Conservation (phyloP, 2,329 filamentous ascomycete genomes). For the Fonsecaea erecta region DNA sequence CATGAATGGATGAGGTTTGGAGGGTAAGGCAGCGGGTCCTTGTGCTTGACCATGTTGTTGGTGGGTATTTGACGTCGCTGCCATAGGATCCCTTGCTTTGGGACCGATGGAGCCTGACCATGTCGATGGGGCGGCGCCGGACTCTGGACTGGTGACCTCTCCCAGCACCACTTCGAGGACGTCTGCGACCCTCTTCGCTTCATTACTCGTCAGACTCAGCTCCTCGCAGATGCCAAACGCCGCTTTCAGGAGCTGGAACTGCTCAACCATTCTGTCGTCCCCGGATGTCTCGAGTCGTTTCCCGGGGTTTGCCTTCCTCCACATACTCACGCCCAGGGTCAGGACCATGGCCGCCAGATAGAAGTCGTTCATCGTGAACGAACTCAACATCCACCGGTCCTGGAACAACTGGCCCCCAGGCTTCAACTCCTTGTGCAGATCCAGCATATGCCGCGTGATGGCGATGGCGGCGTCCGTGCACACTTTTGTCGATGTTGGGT, state of each 20-base stretch:
- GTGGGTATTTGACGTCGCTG: not conserved
- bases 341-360: slow-evolving; percentile 66
- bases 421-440: slow-evolving; percentile 56
- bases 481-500: slow-evolving; percentile 49
- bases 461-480: slow-evolving; percentile 56
- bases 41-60: not conserved
- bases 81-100: not conserved
- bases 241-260: slow-evolving; percentile 25
- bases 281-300: slow-evolving; percentile 25
- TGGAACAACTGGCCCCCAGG: slow-evolving; percentile 60
- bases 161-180: slow-evolving; percentile 29
- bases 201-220: slow-evolving; percentile 29
- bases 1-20: not conserved
- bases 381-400: slow-evolving; percentile 63
- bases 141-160: not conserved
- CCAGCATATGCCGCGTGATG: slow-evolving; percentile 56
- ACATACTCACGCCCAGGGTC: slow-evolving; percentile 50
- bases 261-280: slow-evolving; percentile 27
- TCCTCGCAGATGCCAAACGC: slow-evolving; percentile 36
- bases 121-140: not conserved
- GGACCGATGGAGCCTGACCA: not conserved
- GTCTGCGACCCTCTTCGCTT: slow-evolving; percentile 35
- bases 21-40: not conserved
- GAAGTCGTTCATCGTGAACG: slow-evolving; percentile 65
- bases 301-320: slow-evolving; percentile 28